Base-by-base conservation (phyloP, 768 basidiomycete species). In the Tulasnella sp. region DNA sequence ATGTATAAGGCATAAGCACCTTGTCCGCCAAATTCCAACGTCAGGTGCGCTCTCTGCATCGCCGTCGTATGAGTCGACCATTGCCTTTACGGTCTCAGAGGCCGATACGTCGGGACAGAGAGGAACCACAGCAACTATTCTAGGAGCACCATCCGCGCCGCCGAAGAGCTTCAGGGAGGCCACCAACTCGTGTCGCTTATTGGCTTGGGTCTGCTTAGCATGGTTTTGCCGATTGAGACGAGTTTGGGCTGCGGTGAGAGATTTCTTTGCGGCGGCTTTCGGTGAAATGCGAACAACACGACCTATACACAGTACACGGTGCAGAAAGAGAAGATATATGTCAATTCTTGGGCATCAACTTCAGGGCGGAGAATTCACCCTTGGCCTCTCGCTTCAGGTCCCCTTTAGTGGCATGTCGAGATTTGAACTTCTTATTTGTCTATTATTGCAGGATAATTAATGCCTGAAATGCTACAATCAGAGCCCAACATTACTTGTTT, bases 71-170 rank as follows among this genome's bases (percentile, higher is more conserved):
- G 90, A 86, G 57, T 87, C 86, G 4, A 90, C 89, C 37, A 98
- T 86, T 1, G 89, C 86, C 55, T 84, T 82, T 0, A 91, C 88
- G 5, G 89, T 87, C 75, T 83, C 85, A 73, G 84, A 84, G 2
- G 91, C 83, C 79, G 85, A 85, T 57, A 94, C 86, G 81, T 93
- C 93, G 35, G 87, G 86, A 35, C 91, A 91, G 10, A 99, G 87
- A 2, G 96, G 95, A 51, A 99, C 88, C 67, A 99, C 89, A 0
- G 94, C 91, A 15, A 98, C 92, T 55, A 98, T 91, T 40, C 97
- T 87, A 29, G 96, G 95, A 7, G 91, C 90, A 15, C 91, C 91
- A 80, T 93, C 91, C 5, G 89, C 88, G 29, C 93, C 92, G 77
- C 85, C 90, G 83, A 95, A 96, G 37, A 96, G 85, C n/a, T 92